Base-by-base conservation (phyloP, 2,329 filamentous ascomycete species). In the Paraphoma sp. region DNA sequence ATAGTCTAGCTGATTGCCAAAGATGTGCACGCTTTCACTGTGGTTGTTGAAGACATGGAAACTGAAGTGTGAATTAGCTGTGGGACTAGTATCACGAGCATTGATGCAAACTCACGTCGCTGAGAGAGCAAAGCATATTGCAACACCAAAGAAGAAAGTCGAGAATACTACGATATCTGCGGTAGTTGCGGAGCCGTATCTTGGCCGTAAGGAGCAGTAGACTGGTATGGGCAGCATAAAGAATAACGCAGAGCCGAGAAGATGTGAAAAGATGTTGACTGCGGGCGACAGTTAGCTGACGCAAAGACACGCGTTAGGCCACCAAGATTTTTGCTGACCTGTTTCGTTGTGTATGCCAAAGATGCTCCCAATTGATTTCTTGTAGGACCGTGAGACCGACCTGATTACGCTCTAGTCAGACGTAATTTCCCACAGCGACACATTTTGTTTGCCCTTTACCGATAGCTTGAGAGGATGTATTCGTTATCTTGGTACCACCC, bases 201-300 rank as follows among this genome's bases (percentile, higher is more conserved):
- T 69, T 6, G 75, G 69, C 6, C 72, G 72, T 4, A 81, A 66
- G 16, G 75, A 66, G 16, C 59, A 65, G 62, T 79, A 81, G 23
- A 79, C 54, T 48, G 73, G 74, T 12, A 75, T 28, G 1, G 79
- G 77, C 41, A 81, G 59, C 10, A 57, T 54, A 8, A 76, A 45
- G 64, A 83, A 83, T 16, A 81, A 14, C 4, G 73, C n/a, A 1
- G 76, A 71, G 7, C 80, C 81, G 33, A 80, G 36, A 2, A 80
- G 55, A 57, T 82, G 81, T 1, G 81, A 82, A 56, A 75, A 79
- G 16, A 83, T 83, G 59, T 82, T 83, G 14, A 82, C 79, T 80
- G 41, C 28, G 12, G 17, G 48, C 23, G 55, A 45, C 36, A 16
- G 16, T 51, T 6, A 46, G 30, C 10, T 46, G 17, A 2, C 17